Evolutionary conservation across 148 eudicot species (phyloP).

Genomic region (Rhododendron griersonianum): DNA sequence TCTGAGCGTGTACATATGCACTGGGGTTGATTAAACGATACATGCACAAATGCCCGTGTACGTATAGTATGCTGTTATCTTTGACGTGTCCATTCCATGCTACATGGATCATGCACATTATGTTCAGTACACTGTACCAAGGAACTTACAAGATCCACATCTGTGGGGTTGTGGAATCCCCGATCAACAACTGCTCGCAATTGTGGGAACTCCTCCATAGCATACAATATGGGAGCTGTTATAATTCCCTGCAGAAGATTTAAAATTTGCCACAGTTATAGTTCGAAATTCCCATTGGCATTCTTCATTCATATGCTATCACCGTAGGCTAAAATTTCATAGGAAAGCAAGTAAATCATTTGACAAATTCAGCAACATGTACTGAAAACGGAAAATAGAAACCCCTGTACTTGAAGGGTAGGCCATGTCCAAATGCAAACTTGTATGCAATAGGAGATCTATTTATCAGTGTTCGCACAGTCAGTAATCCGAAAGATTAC

Average conservation of each 20-base stretch:
- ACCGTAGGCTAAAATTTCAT: not conserved
- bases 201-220: constrained; percentile 92
- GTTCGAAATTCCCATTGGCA: not conserved
- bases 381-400: not conserved
- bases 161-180: constrained; percentile 63
- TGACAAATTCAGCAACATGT: not conserved
- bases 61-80: not conserved
- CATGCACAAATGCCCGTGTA: not conserved
- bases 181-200: constrained; percentile 58
- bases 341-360: not conserved
- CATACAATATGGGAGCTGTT: constrained; percentile 88
- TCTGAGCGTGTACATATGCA: not conserved
- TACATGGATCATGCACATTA: not conserved
- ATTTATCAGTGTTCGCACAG: no score
- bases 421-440: not conserved
- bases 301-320: not conserved
- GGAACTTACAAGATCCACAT: constrained; percentile 81
- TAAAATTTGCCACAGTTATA: not conserved
- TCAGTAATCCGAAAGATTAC: not conserved
- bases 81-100: not conserved
- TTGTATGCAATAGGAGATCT: not conserved
- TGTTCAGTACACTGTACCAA: not conserved
- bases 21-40: not conserved
- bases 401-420: not conserved
- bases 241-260: constrained; percentile 60